phyloP scores from a whole-genome alignment of 345 rosid genomes.

The Geranium brycei region DNA sequence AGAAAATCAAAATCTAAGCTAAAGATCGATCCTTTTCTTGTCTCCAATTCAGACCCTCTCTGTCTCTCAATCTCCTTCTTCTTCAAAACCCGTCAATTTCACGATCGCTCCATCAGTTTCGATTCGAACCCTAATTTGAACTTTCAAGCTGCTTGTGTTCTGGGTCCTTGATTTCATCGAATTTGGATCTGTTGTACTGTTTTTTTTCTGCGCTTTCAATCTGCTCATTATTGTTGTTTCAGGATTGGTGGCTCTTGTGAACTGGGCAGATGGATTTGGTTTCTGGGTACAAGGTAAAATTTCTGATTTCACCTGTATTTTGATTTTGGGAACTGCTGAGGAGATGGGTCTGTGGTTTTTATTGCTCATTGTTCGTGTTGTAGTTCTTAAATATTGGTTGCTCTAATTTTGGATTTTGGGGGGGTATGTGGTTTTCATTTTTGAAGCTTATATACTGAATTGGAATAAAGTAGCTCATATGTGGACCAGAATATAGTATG shows the following conservation, averaged over 20 bases:
- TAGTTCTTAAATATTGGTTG: too few relatives aligned
- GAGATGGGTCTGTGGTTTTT: neutral
- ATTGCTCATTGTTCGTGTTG: neutral
- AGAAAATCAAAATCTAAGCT: too few relatives aligned
- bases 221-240: slow-evolving; percentile 2
- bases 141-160: neutral
- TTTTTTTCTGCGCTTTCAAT: neutral
- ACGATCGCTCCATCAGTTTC: neutral
- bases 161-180: neutral
- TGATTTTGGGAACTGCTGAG: neutral
- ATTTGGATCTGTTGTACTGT: neutral
- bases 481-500: too few relatives aligned
- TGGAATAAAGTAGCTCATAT: too few relatives aligned
- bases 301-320: neutral
- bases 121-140: neutral
- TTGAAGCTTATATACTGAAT: too few relatives aligned
- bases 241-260: slow-evolving; percentile 13
- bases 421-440: too few relatives aligned
- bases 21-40: too few relatives aligned
- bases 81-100: neutral
- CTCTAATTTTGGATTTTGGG: neutral
- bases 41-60: too few relatives aligned
- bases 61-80: too few relatives aligned
- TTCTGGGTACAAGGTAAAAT: slow-evolving; percentile 68
- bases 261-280: slow-evolving; percentile 61